Evolutionary conservation across 495 filamentous ascomycete species (phyloP).

Genomic region (Annulohypoxylon stygium): DNA sequence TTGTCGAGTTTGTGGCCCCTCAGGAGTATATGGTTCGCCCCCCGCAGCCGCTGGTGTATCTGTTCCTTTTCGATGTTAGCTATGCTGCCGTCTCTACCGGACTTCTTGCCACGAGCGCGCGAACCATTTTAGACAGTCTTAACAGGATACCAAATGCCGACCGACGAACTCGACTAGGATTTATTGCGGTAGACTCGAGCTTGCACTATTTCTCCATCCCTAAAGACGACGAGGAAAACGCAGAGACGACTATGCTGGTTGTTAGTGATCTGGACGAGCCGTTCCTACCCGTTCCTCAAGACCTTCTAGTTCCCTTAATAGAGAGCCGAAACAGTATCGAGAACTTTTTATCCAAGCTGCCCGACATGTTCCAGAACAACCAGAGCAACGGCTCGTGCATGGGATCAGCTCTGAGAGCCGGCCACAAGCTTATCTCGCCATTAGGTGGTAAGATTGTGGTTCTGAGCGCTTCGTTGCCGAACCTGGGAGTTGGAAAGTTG

Average conservation of each 20-base stretch:
- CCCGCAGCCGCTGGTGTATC: slow-evolving; percentile 96
- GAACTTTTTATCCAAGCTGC: slow-evolving; percentile 88
- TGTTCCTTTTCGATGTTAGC: slow-evolving; percentile 97
- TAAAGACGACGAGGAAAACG: slow-evolving; percentile 83
- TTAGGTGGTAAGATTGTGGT: slow-evolving; percentile 95
- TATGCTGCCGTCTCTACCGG: slow-evolving; percentile 91
- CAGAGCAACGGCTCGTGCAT: slow-evolving; percentile 88
- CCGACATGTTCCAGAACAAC: slow-evolving; percentile 96
- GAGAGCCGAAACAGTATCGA: slow-evolving; percentile 93
- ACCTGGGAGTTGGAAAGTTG: slow-evolving; percentile 88
- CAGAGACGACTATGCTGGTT: slow-evolving; percentile 90
- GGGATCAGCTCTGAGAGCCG: slow-evolving; percentile 91
- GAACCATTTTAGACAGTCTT: slow-evolving; percentile 94
- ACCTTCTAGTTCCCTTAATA: slow-evolving; percentile 90
- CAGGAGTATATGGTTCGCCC: slow-evolving; percentile 99
- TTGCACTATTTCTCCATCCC: slow-evolving; percentile 96
- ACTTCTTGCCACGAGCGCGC: slow-evolving; percentile 92
- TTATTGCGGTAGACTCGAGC: slow-evolving; percentile 95
- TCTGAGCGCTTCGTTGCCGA: slow-evolving; percentile 89
- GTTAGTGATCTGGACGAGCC: slow-evolving; percentile 97
- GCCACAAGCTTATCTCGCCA: slow-evolving; percentile 93
- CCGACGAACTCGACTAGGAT: slow-evolving; percentile 89
- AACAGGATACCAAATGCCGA: slow-evolving; percentile 98
- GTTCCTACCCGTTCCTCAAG: slow-evolving; percentile 90
- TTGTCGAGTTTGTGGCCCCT: slow-evolving; percentile 96